These are phyloP conservation scores for Orbilia brochopaga DNA, from an alignment of 2,329 filamentous ascomycete species.

Conservation along the genomic window DNA sequence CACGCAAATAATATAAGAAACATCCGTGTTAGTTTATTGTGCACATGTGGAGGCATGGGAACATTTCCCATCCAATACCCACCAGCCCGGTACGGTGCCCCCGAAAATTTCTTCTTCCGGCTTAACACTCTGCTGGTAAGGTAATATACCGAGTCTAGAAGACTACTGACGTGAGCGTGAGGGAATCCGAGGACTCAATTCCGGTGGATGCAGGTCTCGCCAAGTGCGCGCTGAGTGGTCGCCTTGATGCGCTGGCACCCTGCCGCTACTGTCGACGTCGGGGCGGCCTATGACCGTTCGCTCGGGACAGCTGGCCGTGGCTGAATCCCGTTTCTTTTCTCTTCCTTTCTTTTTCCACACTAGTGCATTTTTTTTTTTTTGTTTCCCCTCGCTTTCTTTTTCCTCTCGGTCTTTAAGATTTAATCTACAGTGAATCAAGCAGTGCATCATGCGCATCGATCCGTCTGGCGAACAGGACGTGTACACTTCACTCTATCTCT, in stretches of 20 bases:
- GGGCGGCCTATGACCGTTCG: conserved; percentile 38
- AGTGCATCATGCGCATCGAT: not conserved
- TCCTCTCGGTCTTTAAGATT: not conserved
- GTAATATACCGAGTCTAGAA: not conserved
- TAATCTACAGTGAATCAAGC: not conserved
- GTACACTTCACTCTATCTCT: not conserved
- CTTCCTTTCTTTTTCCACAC: not conserved
- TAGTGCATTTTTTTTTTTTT: not conserved
- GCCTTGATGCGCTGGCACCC: conserved; percentile 50
- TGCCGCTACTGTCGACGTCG: conserved; percentile 13
- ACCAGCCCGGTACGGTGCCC: conserved; percentile 28
- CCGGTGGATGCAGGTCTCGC: conserved; percentile 26
- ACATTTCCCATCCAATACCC: conserved; percentile 43
- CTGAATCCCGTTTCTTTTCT: not conserved
- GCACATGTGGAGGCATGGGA: conserved; percentile 12
- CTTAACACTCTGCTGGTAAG: not conserved
- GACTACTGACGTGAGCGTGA: not conserved
- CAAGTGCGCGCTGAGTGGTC: conserved; percentile 49
- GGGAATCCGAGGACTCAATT: conserved; percentile 3
- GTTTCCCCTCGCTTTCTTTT: not conserved
- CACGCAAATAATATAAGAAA: too few species aligned
- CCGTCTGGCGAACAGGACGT: not conserved
- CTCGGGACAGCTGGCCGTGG: conserved; percentile 39
- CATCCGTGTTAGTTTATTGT: too few species aligned
- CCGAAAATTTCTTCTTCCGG: not conserved